phyloP scores from a whole-genome alignment of 1,139 yeast species.

The Nakaseomyces nivariensis region DNA sequence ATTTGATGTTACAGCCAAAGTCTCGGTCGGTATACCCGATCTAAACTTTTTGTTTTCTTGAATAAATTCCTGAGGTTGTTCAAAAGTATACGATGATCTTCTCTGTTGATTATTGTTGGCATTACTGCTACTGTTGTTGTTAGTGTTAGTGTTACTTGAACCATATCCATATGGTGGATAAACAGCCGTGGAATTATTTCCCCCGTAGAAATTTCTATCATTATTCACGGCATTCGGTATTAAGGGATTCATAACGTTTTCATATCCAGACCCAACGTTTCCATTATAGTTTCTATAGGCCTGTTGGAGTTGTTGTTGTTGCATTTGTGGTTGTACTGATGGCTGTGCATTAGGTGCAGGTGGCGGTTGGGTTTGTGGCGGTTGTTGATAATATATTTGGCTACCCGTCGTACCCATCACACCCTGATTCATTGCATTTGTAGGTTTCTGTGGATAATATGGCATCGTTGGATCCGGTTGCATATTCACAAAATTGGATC shows the following conservation, averaged over 20 bases:
- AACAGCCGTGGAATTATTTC: neutral
- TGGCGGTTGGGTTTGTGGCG: neutral
- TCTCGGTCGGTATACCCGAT: neutral
- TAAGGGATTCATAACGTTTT: neutral
- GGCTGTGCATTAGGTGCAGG: neutral
- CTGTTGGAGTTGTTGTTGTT: neutral
- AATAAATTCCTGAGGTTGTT: neutral
- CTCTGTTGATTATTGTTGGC: neutral
- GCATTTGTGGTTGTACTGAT: neutral
- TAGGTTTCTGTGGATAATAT: neutral
- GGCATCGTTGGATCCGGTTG: neutral
- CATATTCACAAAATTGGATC: conserved; percentile 1
- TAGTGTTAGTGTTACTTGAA: neutral
- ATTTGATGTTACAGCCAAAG: neutral
- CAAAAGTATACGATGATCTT: neutral
- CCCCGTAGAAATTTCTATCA: neutral
- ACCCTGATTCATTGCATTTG: neutral
- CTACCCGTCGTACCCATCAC: neutral
- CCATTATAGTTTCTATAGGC: neutral
- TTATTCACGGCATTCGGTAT: neutral
- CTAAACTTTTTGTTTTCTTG: neutral
- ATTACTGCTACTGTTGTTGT: neutral
- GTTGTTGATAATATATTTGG: neutral
- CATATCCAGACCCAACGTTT: neutral
- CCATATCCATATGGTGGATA: neutral